These are phyloP conservation scores for Microbotryum violaceum DNA, from an alignment of 1,284 basidiomycete species.

Conservation along the genomic window DNA sequence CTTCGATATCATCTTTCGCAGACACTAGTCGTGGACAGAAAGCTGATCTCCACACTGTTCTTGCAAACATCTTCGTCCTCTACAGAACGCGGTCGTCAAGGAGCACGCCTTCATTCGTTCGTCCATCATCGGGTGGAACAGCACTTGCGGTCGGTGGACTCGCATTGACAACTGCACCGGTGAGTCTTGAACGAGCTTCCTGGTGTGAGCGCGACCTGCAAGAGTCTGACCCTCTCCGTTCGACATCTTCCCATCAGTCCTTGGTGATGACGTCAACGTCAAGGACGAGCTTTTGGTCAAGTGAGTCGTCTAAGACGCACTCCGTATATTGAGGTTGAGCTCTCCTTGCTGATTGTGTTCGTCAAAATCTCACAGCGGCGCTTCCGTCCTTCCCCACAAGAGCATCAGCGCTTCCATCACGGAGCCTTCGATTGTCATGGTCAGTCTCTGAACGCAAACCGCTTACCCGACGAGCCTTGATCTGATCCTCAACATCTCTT, in stretches of 20 bases:
- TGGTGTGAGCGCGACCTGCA: not conserved
- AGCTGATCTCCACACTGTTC: not conserved
- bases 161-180: constrained; percentile 43
- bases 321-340: no score
- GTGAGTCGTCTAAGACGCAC: not conserved
- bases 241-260: constrained; percentile 34
- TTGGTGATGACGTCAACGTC: constrained; percentile 50
- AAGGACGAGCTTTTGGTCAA: constrained; percentile 50
- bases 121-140: constrained; percentile 50
- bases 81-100: constrained; percentile 42
- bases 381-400: constrained; percentile 49
- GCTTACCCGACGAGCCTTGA: not conserved
- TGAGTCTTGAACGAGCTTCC: not conserved
- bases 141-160: constrained; percentile 48
- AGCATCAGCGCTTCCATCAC: constrained; percentile 22
- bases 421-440: constrained; percentile 31
- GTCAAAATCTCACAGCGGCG: constrained; percentile 35
- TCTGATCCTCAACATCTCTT: not conserved
- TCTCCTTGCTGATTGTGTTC: not conserved
- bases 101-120: constrained; percentile 50
- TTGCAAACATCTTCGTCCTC: not conserved
- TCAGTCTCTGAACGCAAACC: not conserved
- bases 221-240: not conserved
- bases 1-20: no score
- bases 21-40: not conserved